Conservation (phyloP, 2,329 filamentous ascomycete genomes). For the Plectosphaerella cucumerina region DNA sequence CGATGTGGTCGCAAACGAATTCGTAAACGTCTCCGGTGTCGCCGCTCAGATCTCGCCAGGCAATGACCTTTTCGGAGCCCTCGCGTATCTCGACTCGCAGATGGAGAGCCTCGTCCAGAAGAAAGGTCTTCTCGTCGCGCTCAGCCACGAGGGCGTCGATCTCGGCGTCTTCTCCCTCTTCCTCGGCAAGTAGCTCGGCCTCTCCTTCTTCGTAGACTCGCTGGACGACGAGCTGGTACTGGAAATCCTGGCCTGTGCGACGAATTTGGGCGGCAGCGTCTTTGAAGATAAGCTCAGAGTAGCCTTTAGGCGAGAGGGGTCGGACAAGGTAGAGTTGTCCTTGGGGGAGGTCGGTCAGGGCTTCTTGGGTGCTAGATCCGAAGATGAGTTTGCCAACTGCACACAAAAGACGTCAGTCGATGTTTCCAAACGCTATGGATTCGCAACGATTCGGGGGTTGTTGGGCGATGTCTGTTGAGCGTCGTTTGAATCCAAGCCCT, state of each 20-base stretch:
- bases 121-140: constrained; percentile 94
- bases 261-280: constrained; percentile 91
- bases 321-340: constrained; percentile 97
- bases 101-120: constrained; percentile 88
- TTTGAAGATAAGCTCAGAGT: constrained; percentile 98
- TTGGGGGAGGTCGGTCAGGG: constrained; percentile 89
- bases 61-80: constrained; percentile 78
- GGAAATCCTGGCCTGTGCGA: constrained; percentile 88
- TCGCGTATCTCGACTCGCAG: constrained; percentile 81
- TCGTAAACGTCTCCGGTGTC: constrained; percentile 96
- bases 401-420: constrained; percentile 1
- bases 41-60: constrained; percentile 92
- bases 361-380: constrained; percentile 80
- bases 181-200: constrained; percentile 83
- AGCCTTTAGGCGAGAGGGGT: constrained; percentile 91
- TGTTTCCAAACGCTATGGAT: neutral
- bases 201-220: constrained; percentile 97
- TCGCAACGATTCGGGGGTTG: neutral
- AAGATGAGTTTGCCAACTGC: constrained; percentile 91
- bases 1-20: constrained; percentile 83
- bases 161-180: constrained; percentile 78
- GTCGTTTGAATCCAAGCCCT: neutral
- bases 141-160: constrained; percentile 71
- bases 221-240: constrained; percentile 96
- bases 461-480: neutral